Base-by-base conservation (phyloP, 805 yeast species). In the Candida nitratophila region DNA sequence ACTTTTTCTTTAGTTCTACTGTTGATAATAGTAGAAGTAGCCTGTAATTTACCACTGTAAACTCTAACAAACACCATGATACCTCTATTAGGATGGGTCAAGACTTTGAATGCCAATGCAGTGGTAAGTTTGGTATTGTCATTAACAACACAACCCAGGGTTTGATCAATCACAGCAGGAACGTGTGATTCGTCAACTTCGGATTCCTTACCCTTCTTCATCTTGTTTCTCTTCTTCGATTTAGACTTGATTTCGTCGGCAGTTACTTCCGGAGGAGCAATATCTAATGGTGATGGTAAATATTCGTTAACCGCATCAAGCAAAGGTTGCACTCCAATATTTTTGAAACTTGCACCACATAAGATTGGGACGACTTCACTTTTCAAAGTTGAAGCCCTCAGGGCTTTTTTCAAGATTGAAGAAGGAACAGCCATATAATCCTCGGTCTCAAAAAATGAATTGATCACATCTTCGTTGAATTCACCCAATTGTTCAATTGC, bases 291-390 rank as follows among this genome's bases (percentile, higher is more conserved):
- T 1, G 89, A 79, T 0, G 99, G 98, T 16, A 93, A 65, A 54
- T 76, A 93, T 44, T 76, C 74, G 1, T 79, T 74, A 12, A 90
- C 74, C 0, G 95, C 90, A 62, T 91, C 97, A 63, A 93, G 64
- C 40, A 93, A 66, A 1, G 98, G 96, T 59, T 93, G 98, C 2
- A 93, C 96, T 22, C 99, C 99, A 39, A 91, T 85, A 60, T 91
- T 91, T 51, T 73, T 76, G 64, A 91, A 93, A 44, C 96, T 85
- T 2, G 97, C 86, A 12, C 99, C 99, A 63, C 97, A 89, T 32
- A 90, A 64, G 0, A 93, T 86, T 0, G 99, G 97, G 0, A 83
- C 75, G 1, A 86, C 71, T 33, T 66, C 61, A 40, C 75, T 73
- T 1, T 61, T 59, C 7, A 87, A 50, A 0, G 96, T 86, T 2